Percentiles rank a stretch among this genome's conserved stretches.
Conservation (phyloP, 169 alveolate genomes). For the Plasmodium gonderi region DNA sequence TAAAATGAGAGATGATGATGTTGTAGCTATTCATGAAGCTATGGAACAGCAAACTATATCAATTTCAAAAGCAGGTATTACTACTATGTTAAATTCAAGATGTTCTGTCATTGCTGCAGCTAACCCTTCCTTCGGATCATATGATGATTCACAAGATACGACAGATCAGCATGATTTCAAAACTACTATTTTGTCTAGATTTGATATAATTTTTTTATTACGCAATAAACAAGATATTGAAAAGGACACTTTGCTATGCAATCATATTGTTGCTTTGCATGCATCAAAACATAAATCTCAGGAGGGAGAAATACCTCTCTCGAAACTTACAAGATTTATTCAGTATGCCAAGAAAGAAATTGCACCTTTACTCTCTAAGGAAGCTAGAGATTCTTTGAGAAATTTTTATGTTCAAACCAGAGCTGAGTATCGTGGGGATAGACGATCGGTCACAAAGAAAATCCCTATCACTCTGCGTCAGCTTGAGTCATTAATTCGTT, state of each 20-base stretch:
- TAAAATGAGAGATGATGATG: constrained; percentile 99
- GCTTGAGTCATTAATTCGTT: constrained; percentile 98
- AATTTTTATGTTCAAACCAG: constrained; percentile 96
- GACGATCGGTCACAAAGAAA: constrained; percentile 84
- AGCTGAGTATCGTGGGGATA: constrained; percentile 89
- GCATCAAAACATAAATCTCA: constrained; percentile 76
- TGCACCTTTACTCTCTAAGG: constrained; percentile 95
- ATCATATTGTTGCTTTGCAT: constrained; percentile 83
- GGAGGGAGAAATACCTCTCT: constrained; percentile 76
- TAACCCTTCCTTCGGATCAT: constrained; percentile 98
- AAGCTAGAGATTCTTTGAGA: constrained; percentile 94
- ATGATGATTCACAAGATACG: constrained; percentile 95
- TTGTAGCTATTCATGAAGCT: constrained; percentile 99
- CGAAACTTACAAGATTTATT: constrained; percentile 80
- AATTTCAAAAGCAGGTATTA: constrained; percentile 99
- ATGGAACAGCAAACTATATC: constrained; percentile 99
- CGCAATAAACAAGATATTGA: constrained; percentile 96
- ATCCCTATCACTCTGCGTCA: constrained; percentile 99
- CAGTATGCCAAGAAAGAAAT: constrained; percentile 86
- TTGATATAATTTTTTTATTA: constrained; percentile 97
- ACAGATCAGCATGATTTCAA: constrained; percentile 98
- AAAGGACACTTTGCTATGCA: constrained; percentile 89
- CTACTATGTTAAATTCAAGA: constrained; percentile 96
- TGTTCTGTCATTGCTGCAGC: constrained; percentile 99
- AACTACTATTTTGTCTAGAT: constrained; percentile 96